Base-by-base conservation (phyloP, 805 yeast genomes). In the Candida morakotiae region DNA sequence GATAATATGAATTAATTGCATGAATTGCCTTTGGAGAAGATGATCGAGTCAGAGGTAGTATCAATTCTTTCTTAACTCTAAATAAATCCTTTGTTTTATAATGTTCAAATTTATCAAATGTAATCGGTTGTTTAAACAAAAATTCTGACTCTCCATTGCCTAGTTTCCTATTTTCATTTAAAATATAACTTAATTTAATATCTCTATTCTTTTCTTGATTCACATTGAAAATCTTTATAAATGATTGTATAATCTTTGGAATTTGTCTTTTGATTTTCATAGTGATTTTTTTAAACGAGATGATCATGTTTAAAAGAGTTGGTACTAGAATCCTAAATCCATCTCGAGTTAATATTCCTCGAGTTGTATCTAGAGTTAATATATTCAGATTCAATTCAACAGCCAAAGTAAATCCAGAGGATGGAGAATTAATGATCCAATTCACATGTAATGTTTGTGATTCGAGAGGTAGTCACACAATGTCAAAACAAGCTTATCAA, bases 381-480 rank as follows among this genome's bases (percentile, higher is more conserved):
- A n/a, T n/a, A n/a, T n/a, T n/a, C 6, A 26, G 28, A 14, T 26
- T 26, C 11, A 7, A 26, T 7, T 26, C 28, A 23, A 23, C 9
- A 5, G 28, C 17, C 5, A 26, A 6, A 26, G 13, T 26, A 4
- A 17, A 28, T 16, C 28, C 28, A 6, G 15, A 34, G 6, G 28
- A 17, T 11, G 36, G 37, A 7, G 77, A 81, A 57, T 67, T 86
- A 44, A 83, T 87, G 83, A 73, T 91, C 16, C 91, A 95, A 0
- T 89, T 91, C 63, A 91, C 96, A 0, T 91, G 98, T 62, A 91
- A 88, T 56, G 77, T 79, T 46, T 91, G 98, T 61, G 72, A 77
- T 31, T 76, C 83, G 2, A 67, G 97, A 39, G 87, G 96, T 0
- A 79, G 88, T 3, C 98, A 91, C 53, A 73, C 82, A n/a, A 83